Percentiles rank a stretch among this genome's conserved stretches.
These are phyloP conservation scores for Aspergillus tamarii DNA, from an alignment of 2,329 filamentous ascomycete species.

Conservation along the genomic window DNA sequence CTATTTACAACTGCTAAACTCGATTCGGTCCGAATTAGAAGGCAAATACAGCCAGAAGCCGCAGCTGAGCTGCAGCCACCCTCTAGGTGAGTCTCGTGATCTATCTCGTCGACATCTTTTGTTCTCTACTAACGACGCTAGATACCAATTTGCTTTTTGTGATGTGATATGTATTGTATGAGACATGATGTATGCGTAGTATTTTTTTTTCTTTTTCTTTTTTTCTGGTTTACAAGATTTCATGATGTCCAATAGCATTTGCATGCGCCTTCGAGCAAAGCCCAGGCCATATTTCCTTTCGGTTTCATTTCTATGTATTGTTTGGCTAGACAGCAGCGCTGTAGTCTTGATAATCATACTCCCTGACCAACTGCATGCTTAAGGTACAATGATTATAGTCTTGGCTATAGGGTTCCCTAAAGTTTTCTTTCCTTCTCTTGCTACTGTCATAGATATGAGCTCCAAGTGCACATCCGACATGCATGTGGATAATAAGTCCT, in stretches of 20 bases:
- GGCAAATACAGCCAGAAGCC: slow-evolving; percentile 93
- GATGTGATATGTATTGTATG: slow-evolving; percentile 53
- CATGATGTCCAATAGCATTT: background rate
- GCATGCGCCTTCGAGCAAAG: background rate
- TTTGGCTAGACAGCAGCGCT: background rate
- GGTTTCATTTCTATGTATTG: background rate
- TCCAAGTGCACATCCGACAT: background rate
- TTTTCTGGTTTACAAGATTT: background rate
- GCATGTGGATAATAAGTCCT: background rate
- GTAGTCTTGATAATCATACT: background rate
- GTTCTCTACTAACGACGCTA: slow-evolving; percentile 32
- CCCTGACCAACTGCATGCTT: background rate
- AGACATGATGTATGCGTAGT: slow-evolving; percentile 5
- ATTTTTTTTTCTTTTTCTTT: background rate
- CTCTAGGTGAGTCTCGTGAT: slow-evolving; percentile 71
- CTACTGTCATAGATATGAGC: no score
- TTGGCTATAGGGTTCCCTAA: no score
- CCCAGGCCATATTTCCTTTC: background rate
- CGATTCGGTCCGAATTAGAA: slow-evolving; percentile 83
- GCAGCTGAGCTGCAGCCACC: slow-evolving; percentile 94
- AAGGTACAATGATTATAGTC: no score
- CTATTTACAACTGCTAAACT: slow-evolving; percentile 92
- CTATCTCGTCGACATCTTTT: background rate
- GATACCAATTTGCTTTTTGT: slow-evolving; percentile 69
- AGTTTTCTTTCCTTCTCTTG: no score